Conservation (phyloP, 345 rosid genomes). For the Syzygium aqueum region DNA sequence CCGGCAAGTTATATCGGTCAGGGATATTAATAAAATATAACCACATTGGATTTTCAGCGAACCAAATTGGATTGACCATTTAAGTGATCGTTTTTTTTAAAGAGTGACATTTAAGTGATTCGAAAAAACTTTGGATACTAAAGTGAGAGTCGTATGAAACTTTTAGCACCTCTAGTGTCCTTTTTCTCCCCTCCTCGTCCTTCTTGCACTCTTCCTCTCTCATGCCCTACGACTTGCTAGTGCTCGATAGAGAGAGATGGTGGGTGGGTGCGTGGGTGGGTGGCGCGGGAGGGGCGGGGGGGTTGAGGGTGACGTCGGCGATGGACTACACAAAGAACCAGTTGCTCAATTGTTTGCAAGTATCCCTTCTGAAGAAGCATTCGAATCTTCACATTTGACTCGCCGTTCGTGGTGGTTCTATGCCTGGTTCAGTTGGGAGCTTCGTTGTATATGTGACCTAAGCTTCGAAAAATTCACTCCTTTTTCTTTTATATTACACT, state of each 20-base stretch:
- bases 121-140: too few relatives aligned
- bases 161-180: too few relatives aligned
- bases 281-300: background rate
- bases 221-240: background rate
- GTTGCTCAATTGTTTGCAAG: slow-evolving; percentile 2
- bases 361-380: background rate
- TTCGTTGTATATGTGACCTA: background rate
- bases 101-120: too few relatives aligned
- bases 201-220: background rate
- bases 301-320: background rate
- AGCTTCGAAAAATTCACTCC: background rate
- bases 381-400: background rate
- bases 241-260: background rate
- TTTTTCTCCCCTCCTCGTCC: background rate
- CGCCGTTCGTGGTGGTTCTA: background rate
- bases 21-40: too few relatives aligned
- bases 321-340: slow-evolving; percentile 1
- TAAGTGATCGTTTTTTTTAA: too few relatives aligned
- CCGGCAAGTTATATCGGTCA: too few relatives aligned
- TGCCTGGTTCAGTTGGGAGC: background rate
- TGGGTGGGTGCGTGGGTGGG: too few relatives aligned
- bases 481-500: background rate
- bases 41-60: too few relatives aligned
- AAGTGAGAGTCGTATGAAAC: too few relatives aligned
- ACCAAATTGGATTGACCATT: too few relatives aligned